A percentile compares a stretch with the other conserved stretches of the same genome.
phyloP scores from a whole-genome alignment of 176 grass and related monocot species.

The Oryza meridionalis region DNA sequence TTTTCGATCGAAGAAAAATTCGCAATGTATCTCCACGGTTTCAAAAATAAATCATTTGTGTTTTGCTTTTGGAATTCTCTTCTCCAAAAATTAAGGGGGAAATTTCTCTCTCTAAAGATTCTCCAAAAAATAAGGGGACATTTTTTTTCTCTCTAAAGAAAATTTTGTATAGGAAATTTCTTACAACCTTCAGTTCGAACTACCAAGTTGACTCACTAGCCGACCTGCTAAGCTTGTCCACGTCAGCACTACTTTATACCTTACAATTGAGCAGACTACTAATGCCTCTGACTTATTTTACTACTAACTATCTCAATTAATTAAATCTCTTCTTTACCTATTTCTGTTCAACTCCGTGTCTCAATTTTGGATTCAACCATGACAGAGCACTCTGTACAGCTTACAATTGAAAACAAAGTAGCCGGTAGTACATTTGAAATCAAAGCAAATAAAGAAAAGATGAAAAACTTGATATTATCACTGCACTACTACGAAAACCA shows the following conservation, averaged over 20 bases:
- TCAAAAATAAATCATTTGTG: background rate
- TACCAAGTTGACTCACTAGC: conserved; percentile 3
- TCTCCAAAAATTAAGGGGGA: background rate
- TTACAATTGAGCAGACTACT: background rate
- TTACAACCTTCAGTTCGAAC: conserved; percentile 28
- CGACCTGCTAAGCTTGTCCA: conserved; percentile 16
- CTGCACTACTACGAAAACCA: no score
- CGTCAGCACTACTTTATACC: conserved; percentile 42
- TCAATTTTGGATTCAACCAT: conserved; percentile 29
- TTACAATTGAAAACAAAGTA: background rate
- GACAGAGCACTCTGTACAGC: background rate
- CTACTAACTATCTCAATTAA: background rate
- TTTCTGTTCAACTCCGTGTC: conserved; percentile 37
- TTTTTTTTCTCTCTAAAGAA: background rate
- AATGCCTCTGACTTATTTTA: conserved; percentile 30
- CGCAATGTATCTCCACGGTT: no score
- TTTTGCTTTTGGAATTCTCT: no score
- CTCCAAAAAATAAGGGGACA: background rate
- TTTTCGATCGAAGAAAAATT: background rate
- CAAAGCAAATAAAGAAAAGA: background rate
- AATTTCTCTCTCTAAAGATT: background rate
- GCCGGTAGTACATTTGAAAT: no score
- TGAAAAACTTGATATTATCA: background rate
- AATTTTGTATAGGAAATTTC: conserved; percentile 32
- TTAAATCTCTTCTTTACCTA: background rate